A percentile compares a stretch with the other conserved stretches of the same genome.
Conservation (phyloP, 78 protist species). For the Dictyostelium firmibasis region DNA sequence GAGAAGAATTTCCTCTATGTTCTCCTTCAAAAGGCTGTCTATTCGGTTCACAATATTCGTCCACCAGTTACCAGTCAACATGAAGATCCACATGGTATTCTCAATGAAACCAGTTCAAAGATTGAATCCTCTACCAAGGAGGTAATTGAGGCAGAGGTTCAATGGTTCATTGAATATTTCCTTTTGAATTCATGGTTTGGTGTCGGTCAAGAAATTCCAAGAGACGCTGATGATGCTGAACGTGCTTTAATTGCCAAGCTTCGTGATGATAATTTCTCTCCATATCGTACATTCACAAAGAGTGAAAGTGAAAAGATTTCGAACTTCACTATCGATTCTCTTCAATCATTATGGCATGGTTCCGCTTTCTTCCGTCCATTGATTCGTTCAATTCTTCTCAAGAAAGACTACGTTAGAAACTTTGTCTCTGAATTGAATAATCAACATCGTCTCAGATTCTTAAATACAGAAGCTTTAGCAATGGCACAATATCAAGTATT, state of each 20-base stretch:
- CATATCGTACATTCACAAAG: slow-evolving; percentile 48
- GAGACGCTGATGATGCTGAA: slow-evolving; percentile 51
- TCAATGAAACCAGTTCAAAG: slow-evolving; percentile 30
- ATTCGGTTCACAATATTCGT: slow-evolving; percentile 37
- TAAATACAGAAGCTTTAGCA: slow-evolving; percentile 51
- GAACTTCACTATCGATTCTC: slow-evolving; percentile 42
- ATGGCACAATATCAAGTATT: slow-evolving; percentile 73
- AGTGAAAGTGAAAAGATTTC: slow-evolving; percentile 38
- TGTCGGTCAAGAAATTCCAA: slow-evolving; percentile 1
- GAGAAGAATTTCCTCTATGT: slow-evolving; percentile 72
- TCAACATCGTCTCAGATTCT: slow-evolving; percentile 55
- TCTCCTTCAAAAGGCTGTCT: slow-evolving; percentile 40
- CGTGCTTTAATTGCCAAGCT: slow-evolving; percentile 33
- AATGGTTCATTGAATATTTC: slow-evolving; percentile 78
- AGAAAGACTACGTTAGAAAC: slow-evolving; percentile 61
- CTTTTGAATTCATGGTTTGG: slow-evolving; percentile 44
- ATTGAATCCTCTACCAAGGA: slow-evolving; percentile 62
- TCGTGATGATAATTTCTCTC: slow-evolving; percentile 73
- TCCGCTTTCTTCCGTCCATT: slow-evolving; percentile 60
- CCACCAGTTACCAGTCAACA: slow-evolving; percentile 38
- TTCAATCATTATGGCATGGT: slow-evolving; percentile 79
- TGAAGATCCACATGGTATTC: slow-evolving; percentile 78
- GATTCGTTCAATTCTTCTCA: slow-evolving; percentile 33
- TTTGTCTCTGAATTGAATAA: slow-evolving; percentile 32
- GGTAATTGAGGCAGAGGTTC: slow-evolving; percentile 66